phyloP scores from a whole-genome alignment of 257 asterid genomes.

The Paulownia fortunei region DNA sequence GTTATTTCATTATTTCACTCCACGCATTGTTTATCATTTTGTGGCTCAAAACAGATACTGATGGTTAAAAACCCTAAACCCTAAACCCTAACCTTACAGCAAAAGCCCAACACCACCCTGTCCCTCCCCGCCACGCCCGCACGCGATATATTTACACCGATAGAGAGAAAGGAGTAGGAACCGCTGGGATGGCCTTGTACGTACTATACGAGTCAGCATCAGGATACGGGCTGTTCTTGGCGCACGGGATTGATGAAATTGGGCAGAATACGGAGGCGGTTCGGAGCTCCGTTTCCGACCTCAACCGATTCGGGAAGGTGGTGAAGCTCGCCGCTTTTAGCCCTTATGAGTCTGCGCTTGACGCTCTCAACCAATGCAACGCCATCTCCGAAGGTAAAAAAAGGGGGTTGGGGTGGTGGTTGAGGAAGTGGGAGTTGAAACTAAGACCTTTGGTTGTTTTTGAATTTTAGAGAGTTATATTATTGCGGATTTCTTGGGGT shows the following conservation, averaged over 20 bases:
- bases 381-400: constrained; percentile 84
- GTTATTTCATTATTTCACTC: too few relatives aligned
- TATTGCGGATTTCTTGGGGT: not conserved
- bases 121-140: not conserved
- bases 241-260: constrained; percentile 80
- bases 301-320: constrained; percentile 78
- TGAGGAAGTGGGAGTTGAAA: too few relatives aligned
- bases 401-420: too few relatives aligned
- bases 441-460: not conserved
- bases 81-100: constrained; percentile 24
- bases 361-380: constrained; percentile 88
- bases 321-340: constrained; percentile 72
- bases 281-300: constrained; percentile 68
- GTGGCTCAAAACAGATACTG: not conserved
- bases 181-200: constrained; percentile 58
- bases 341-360: constrained; percentile 86
- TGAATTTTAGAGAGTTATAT: not conserved
- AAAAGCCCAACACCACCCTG: not conserved
- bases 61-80: constrained; percentile 41
- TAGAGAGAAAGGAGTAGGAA: not conserved
- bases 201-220: constrained; percentile 82
- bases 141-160: not conserved
- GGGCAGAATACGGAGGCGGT: constrained; percentile 91
- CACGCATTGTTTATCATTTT: too few relatives aligned
- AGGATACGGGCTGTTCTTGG: constrained; percentile 66